phyloP scores from a whole-genome alignment of 1,139 yeast genomes.

The Taiozyma sp. region DNA sequence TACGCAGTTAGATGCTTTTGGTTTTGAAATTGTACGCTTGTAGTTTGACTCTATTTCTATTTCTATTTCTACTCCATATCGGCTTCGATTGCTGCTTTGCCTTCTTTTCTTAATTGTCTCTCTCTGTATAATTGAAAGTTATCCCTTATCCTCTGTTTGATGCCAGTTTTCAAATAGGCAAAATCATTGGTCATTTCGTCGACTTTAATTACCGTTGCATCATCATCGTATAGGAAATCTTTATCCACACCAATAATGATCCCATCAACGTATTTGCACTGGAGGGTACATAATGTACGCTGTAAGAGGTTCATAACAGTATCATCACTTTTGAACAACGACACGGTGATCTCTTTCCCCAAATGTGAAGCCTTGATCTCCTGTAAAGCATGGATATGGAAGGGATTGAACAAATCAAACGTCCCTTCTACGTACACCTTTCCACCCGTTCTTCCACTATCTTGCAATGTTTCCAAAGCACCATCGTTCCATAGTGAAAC shows the following conservation, averaged over 20 bases:
- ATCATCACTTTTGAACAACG: constrained; percentile 71
- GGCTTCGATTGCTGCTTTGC: constrained; percentile 19
- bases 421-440: constrained; percentile 70
- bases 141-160: constrained; percentile 26
- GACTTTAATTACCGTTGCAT: constrained; percentile 5
- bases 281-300: constrained; percentile 80
- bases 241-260: constrained; percentile 31
- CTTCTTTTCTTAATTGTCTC: constrained; percentile 31
- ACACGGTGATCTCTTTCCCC: constrained; percentile 51
- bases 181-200: constrained; percentile 21
- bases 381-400: constrained; percentile 62
- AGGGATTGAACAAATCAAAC: constrained; percentile 90
- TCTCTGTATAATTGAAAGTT: constrained; percentile 26
- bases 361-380: constrained; percentile 26
- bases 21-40: neutral
- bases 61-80: neutral
- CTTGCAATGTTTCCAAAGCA: constrained; percentile 18
- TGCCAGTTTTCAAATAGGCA: constrained; percentile 27
- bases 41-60: neutral
- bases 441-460: constrained; percentile 20
- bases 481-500: constrained; percentile 32
- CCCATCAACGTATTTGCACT: constrained; percentile 81
- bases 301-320: constrained; percentile 89
- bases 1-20: neutral
- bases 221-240: constrained; percentile 9